These are phyloP conservation scores for Fagopyrum esculentum DNA, from an alignment of 148 eudicot genomes.

Conservation along the genomic window DNA sequence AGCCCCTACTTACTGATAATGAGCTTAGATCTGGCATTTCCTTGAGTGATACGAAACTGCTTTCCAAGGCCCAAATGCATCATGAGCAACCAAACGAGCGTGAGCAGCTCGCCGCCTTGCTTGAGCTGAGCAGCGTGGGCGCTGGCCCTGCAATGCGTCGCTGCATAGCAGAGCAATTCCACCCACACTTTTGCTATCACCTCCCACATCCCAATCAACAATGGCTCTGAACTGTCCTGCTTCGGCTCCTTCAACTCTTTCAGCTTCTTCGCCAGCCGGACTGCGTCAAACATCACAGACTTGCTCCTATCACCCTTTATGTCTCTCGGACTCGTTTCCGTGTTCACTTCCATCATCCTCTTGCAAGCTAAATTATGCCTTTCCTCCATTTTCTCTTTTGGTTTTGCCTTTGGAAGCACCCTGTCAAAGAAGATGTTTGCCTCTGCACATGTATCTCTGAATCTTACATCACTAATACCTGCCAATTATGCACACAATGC, in stretches of 20 bases:
- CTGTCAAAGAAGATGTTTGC: slow-evolving; percentile 11
- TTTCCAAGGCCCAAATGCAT: slow-evolving; percentile 10
- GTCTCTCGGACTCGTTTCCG: slow-evolving; percentile 1
- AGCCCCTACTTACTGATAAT: not conserved
- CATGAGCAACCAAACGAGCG: slow-evolving; percentile 12
- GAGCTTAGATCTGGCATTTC: slow-evolving; percentile 2
- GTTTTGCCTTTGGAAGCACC: not conserved
- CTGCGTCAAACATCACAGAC: slow-evolving; percentile 11
- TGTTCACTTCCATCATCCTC: slow-evolving; percentile 9
- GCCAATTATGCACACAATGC: not conserved
- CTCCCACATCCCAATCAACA: slow-evolving; percentile 4
- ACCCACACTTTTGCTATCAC: slow-evolving; percentile 10
- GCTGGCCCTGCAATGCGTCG: not conserved
- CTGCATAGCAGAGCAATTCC: slow-evolving; percentile 3
- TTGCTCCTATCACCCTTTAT: slow-evolving; percentile 16
- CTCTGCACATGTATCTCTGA: slow-evolving; percentile 12
- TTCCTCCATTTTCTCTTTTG: not conserved
- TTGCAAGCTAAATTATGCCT: not conserved
- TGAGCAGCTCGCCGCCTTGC: slow-evolving; percentile 9
- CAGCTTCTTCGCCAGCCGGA: slow-evolving; percentile 7
- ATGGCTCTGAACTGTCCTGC: not conserved
- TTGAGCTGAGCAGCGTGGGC: slow-evolving; percentile 1
- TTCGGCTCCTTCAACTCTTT: not conserved
- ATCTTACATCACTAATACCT: slow-evolving; percentile 10
- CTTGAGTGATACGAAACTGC: slow-evolving; percentile 4